A percentile compares a stretch with the other conserved stretches of the same genome.
These are phyloP conservation scores for Elymus sibiricus DNA, from an alignment of 176 grass and related monocot species.

Conservation along the genomic window DNA sequence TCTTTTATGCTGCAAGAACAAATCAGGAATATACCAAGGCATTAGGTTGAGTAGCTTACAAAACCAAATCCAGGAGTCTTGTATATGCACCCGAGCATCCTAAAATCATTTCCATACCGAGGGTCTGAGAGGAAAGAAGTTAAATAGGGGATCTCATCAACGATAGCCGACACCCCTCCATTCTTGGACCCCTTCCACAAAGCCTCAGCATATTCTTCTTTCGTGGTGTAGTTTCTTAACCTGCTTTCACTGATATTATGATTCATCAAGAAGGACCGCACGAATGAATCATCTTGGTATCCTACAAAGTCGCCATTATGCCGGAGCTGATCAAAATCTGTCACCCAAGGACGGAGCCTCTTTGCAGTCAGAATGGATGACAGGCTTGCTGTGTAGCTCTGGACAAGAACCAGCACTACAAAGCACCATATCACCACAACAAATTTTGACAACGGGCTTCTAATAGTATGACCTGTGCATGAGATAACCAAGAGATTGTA, in stretches of 20 bases:
- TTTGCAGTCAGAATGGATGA: constrained; percentile 50
- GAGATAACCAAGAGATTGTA: not conserved
- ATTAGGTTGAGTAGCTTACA: constrained; percentile 40
- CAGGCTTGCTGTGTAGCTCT: constrained; percentile 57
- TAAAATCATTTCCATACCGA: constrained; percentile 15
- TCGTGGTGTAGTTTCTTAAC: constrained; percentile 26
- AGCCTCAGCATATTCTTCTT: constrained; percentile 50
- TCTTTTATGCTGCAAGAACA: not conserved
- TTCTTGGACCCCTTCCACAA: constrained; percentile 35
- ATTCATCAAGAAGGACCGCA: constrained; percentile 5
- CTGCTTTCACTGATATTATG: constrained; percentile 21
- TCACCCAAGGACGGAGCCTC: constrained; percentile 38
- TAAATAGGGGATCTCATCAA: constrained; percentile 64
- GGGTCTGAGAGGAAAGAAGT: constrained; percentile 33
- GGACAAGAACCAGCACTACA: constrained; percentile 45
- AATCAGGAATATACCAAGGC: not conserved
- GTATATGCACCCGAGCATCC: constrained; percentile 44
- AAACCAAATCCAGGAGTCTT: constrained; percentile 67
- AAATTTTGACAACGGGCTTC: constrained; percentile 44
- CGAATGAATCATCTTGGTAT: constrained; percentile 49
- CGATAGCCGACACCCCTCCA: constrained; percentile 55
- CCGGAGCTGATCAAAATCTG: constrained; percentile 31
- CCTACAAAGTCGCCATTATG: constrained; percentile 29
- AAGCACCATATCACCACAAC: constrained; percentile 58
- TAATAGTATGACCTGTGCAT: constrained; percentile 42